Conservation (phyloP, 1,139 yeast genomes). For the Geotrichum histeridarum region DNA sequence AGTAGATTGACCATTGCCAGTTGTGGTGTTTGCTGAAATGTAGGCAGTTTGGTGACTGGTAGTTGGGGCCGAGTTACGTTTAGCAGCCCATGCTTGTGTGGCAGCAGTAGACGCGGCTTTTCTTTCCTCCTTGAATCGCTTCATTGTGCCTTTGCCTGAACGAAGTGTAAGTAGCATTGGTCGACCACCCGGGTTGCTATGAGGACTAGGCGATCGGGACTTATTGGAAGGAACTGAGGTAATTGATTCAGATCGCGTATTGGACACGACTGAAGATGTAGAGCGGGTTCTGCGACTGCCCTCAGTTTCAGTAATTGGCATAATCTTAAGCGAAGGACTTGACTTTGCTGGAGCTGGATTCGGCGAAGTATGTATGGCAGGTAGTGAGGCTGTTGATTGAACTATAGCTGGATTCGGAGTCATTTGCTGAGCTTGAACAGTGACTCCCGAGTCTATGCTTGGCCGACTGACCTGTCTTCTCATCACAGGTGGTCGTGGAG, state of each 20-base stretch:
- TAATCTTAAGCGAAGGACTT: neutral
- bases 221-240: neutral
- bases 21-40: neutral
- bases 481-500: conserved; percentile 7
- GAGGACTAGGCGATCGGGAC: neutral
- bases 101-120: conserved; percentile 7
- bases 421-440: neutral
- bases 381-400: neutral
- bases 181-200: conserved; percentile 5
- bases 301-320: neutral
- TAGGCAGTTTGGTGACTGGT: neutral
- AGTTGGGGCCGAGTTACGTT: neutral
- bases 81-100: conserved; percentile 2
- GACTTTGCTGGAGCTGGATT: neutral
- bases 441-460: neutral
- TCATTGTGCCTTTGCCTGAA: conserved; percentile 9
- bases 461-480: conserved; percentile 16
- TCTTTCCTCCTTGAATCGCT: conserved; percentile 9
- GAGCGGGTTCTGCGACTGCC: neutral
- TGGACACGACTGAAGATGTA: neutral
- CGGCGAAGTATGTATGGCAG: neutral
- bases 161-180: conserved; percentile 15
- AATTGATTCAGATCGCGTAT: conserved; percentile 3
- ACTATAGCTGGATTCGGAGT: neutral
- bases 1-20: neutral